These are phyloP conservation scores for Lyophyllum shimeji DNA, from an alignment of 768 basidiomycete genomes.

Conservation along the genomic window DNA sequence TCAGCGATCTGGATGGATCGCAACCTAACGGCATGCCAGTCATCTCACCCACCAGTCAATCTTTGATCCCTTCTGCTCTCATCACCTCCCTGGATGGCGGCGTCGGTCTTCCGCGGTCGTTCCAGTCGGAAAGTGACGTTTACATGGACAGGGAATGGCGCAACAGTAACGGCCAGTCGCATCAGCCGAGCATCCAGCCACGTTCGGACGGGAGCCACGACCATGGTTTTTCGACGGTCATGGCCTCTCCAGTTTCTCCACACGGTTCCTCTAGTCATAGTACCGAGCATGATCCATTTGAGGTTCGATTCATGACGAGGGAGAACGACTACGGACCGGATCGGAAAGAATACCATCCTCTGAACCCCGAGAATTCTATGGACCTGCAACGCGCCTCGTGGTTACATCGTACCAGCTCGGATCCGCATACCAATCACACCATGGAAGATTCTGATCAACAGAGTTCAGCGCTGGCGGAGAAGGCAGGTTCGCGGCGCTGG, in stretches of 20 bases:
- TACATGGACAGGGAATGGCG: conserved; percentile 56
- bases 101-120: conserved; percentile 41
- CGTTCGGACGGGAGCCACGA: conserved; percentile 13
- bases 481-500: conserved; percentile 44
- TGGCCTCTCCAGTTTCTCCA: conserved; percentile 42
- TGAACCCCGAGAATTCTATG: conserved; percentile 22
- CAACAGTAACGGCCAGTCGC: conserved; percentile 14
- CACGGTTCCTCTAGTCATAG: conserved; percentile 26
- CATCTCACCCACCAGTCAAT: conserved; percentile 42
- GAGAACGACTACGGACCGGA: conserved; percentile 17
- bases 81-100: conserved; percentile 51
- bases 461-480: conserved; percentile 18
- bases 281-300: conserved; percentile 46
- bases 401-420: conserved; percentile 33
- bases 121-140: conserved; percentile 53
- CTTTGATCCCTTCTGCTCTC: conserved; percentile 56
- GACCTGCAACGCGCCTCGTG: conserved; percentile 29
- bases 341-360: conserved; percentile 3
- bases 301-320: conserved; percentile 35
- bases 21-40: conserved; percentile 19
- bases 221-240: conserved; percentile 22
- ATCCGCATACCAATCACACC: conserved; percentile 24
- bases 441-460: conserved; percentile 14
- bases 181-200: conserved; percentile 6
- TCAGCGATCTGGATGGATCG: conserved; percentile 41